Evolutionary conservation across 345 rosid species (phyloP).

Genomic region (Chamaenerion angustifolium): DNA sequence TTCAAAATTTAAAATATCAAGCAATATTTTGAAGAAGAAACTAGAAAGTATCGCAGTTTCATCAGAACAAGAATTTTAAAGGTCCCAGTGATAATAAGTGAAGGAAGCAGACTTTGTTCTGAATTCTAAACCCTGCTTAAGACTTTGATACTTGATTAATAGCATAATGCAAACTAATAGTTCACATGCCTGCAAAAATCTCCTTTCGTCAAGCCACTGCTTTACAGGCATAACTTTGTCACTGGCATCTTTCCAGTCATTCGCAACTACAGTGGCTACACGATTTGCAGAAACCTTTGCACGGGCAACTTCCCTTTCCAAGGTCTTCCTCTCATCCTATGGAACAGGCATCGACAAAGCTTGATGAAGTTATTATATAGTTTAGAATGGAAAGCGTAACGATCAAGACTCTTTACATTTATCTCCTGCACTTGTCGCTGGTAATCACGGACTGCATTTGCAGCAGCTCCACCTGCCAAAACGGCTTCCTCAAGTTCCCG

Average conservation of each 20-base stretch:
- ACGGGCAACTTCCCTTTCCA: conserved; percentile 40
- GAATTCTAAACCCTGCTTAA: no score
- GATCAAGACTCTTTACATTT: conserved; percentile 17
- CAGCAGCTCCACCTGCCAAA: conserved; percentile 42
- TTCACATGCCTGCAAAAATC: conserved; percentile 23
- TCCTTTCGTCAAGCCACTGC: conserved; percentile 40
- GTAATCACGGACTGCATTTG: conserved; percentile 39
- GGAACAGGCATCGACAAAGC: conserved; percentile 1
- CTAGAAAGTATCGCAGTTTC: no score
- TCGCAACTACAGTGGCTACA: conserved; percentile 40
- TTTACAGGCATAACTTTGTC: conserved; percentile 45
- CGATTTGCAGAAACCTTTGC: conserved; percentile 36
- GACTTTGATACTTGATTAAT: no score
- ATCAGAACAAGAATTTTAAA: no score
- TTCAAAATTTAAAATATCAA: no score
- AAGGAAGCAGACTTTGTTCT: no score
- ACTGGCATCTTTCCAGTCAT: conserved; percentile 40
- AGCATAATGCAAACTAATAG: conserved; percentile 1
- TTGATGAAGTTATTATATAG: not conserved
- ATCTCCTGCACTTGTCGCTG: conserved; percentile 36
- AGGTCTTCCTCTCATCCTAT: conserved; percentile 32
- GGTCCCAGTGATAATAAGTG: no score
- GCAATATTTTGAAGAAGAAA: no score
- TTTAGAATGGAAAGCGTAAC: conserved; percentile 4
- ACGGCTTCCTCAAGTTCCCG: conserved; percentile 43